Conservation (phyloP, 2,329 filamentous ascomycete species). For the Dothistroma septosporum region DNA sequence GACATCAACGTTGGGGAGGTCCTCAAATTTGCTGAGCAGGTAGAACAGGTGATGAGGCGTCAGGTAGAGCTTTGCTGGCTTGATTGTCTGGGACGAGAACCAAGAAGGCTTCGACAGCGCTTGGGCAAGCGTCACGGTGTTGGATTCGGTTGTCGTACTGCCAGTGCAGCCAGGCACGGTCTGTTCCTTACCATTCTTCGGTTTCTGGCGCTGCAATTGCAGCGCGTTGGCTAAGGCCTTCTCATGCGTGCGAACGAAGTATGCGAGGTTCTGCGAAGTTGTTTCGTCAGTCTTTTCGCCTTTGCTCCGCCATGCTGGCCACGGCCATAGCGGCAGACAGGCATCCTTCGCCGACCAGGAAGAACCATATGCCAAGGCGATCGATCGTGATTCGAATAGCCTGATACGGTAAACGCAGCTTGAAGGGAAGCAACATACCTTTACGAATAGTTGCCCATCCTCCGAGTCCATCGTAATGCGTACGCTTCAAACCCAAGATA, state of each 20-base stretch:
- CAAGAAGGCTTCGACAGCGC: constrained; percentile 83
- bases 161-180: constrained; percentile 42
- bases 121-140: constrained; percentile 69
- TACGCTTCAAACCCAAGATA: constrained; percentile 15
- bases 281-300: background rate
- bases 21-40: constrained; percentile 89
- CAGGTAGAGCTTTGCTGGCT: constrained; percentile 84
- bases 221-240: constrained; percentile 94
- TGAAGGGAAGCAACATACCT: constrained; percentile 52
- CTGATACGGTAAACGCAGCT: background rate
- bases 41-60: constrained; percentile 98
- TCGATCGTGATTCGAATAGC: background rate
- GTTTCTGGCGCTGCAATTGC: constrained; percentile 72
- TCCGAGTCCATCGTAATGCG: constrained; percentile 67
- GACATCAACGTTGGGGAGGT: constrained; percentile 75
- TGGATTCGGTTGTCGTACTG: constrained; percentile 62
- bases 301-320: background rate
- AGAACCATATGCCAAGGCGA: background rate
- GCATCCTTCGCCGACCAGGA: background rate
- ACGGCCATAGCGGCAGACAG: background rate
- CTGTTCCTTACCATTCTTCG: constrained; percentile 53
- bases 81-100: constrained; percentile 79
- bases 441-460: constrained; percentile 86
- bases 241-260: constrained; percentile 95
- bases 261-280: constrained; percentile 72